Percentiles rank a stretch among this genome's conserved stretches.
phyloP scores from a whole-genome alignment of 2,329 filamentous ascomycete species.

The Macroventuria anomochaeta region DNA sequence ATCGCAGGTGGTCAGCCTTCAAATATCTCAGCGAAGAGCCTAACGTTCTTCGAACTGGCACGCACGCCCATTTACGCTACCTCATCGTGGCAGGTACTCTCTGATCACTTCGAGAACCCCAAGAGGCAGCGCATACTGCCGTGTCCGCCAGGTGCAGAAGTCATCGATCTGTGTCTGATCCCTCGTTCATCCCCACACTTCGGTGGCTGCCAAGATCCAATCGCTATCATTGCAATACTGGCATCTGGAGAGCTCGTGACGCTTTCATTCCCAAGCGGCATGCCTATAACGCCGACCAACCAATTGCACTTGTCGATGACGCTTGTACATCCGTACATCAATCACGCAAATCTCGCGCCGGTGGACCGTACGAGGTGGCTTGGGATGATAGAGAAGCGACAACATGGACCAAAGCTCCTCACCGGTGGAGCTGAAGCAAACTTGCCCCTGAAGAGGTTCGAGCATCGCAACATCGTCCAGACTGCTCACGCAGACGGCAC shows the following conservation, averaged over 20 bases:
- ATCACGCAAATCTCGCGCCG: slow-evolving; percentile 71
- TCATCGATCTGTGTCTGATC: slow-evolving; percentile 81
- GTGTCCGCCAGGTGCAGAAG: slow-evolving; percentile 77
- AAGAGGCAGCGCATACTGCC: slow-evolving; percentile 75
- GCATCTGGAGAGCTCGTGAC: slow-evolving; percentile 89
- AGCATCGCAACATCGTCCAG: slow-evolving; percentile 82
- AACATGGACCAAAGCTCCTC: slow-evolving; percentile 77
- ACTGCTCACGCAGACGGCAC: slow-evolving; percentile 91
- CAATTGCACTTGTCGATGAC: slow-evolving; percentile 87
- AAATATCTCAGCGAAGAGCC: slow-evolving; percentile 71
- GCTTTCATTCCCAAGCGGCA: slow-evolving; percentile 88
- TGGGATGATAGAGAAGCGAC: slow-evolving; percentile 83
- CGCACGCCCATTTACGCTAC: slow-evolving; percentile 89
- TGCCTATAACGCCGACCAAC: slow-evolving; percentile 89
- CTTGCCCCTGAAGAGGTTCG: slow-evolving; percentile 75
- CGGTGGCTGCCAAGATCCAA: slow-evolving; percentile 85
- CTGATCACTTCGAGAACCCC: slow-evolving; percentile 77
- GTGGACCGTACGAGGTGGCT: slow-evolving; percentile 85
- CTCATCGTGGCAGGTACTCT: slow-evolving; percentile 83
- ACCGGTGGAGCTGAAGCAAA: slow-evolving; percentile 78
- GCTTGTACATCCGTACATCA: slow-evolving; percentile 89
- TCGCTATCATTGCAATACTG: slow-evolving; percentile 79
- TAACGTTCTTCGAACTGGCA: slow-evolving; percentile 91
- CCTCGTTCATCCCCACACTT: slow-evolving; percentile 86
- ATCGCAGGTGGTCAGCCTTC: slow-evolving; percentile 80